A percentile compares a stretch with the other conserved stretches of the same genome.
These are phyloP conservation scores for Eimeria zaria DNA, from an alignment of 169 alveolate species.

Conservation along the genomic window DNA sequence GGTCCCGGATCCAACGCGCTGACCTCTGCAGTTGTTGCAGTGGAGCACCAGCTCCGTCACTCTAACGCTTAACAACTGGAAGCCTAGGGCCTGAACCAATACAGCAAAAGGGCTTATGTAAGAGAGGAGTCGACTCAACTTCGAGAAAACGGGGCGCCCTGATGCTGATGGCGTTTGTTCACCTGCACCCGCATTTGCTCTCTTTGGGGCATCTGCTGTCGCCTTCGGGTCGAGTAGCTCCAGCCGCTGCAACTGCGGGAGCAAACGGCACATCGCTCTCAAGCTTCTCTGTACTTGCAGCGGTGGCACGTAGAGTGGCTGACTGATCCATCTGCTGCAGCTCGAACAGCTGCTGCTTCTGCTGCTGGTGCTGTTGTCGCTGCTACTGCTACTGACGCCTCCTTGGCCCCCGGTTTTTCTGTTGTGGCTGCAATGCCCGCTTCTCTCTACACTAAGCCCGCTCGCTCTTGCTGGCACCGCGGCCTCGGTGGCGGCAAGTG, in stretches of 20 bases:
- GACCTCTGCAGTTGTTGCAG: slow-evolving; percentile 39
- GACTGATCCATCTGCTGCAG: background rate
- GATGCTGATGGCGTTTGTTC: background rate
- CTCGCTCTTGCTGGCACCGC: background rate
- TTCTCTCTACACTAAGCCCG: background rate
- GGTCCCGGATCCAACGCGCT: background rate
- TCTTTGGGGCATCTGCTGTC: background rate
- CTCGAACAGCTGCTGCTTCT: background rate
- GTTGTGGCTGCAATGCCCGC: background rate
- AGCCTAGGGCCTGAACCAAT: slow-evolving; percentile 25
- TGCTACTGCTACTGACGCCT: slow-evolving; percentile 10
- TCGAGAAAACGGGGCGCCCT: slow-evolving; percentile 20
- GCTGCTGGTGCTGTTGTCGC: background rate
- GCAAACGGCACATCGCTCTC: slow-evolving; percentile 27
- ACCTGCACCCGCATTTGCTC: background rate
- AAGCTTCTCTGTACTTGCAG: slow-evolving; percentile 61
- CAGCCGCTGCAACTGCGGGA: slow-evolving; percentile 75
- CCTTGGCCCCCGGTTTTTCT: background rate
- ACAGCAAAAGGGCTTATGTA: slow-evolving; percentile 53
- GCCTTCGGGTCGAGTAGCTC: slow-evolving; percentile 39
- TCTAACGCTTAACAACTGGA: slow-evolving; percentile 3
- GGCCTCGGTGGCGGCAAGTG: slow-evolving; percentile 29
- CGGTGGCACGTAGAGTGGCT: slow-evolving; percentile 66
- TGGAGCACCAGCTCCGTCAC: slow-evolving; percentile 40
- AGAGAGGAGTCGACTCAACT: background rate